These are phyloP conservation scores for Aspergillus ustus DNA, from an alignment of 2,329 filamentous ascomycete species.

Conservation along the genomic window DNA sequence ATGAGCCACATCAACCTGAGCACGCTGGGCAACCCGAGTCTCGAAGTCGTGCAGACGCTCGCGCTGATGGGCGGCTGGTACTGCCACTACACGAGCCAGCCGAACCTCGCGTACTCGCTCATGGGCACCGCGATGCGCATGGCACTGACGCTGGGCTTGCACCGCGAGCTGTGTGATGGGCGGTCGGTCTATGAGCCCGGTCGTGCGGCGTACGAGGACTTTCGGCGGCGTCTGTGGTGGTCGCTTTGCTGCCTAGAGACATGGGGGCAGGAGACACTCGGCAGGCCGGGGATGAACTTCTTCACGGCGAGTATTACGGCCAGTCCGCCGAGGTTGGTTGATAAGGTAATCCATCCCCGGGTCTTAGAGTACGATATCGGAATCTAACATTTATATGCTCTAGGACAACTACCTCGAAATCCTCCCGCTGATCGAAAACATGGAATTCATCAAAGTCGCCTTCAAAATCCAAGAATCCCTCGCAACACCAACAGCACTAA, in stretches of 20 bases:
- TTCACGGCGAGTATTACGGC: conserved; percentile 69
- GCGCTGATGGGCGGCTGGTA: conserved; percentile 74
- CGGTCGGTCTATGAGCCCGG: conserved; percentile 36
- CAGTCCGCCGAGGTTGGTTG: conserved; percentile 50
- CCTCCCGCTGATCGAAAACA: conserved; percentile 72
- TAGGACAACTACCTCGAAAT: conserved; percentile 40
- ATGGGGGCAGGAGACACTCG: conserved; percentile 71
- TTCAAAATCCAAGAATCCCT: conserved; percentile 75
- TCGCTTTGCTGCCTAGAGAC: conserved; percentile 72
- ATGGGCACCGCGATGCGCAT: conserved; percentile 72
- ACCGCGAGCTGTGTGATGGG: conserved; percentile 60
- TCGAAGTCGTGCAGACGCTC: conserved; percentile 73
- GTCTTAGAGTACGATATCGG: conserved; percentile 27
- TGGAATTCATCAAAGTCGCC: conserved; percentile 76
- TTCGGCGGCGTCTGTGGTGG: conserved; percentile 72
- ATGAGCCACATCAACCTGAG: conserved; percentile 69
- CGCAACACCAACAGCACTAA: conserved; percentile 67
- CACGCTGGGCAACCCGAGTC: conserved; percentile 67
- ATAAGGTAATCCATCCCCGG: conserved; percentile 9
- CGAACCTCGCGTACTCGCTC: conserved; percentile 74
- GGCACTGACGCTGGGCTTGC: conserved; percentile 71
- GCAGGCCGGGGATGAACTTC: conserved; percentile 69
- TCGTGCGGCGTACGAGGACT: conserved; percentile 59
- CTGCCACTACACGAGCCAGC: conserved; percentile 74
- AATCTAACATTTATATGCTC: conserved; percentile 51